phyloP scores from a whole-genome alignment of 495 filamentous ascomycete species.

The Tuber magnatum region DNA sequence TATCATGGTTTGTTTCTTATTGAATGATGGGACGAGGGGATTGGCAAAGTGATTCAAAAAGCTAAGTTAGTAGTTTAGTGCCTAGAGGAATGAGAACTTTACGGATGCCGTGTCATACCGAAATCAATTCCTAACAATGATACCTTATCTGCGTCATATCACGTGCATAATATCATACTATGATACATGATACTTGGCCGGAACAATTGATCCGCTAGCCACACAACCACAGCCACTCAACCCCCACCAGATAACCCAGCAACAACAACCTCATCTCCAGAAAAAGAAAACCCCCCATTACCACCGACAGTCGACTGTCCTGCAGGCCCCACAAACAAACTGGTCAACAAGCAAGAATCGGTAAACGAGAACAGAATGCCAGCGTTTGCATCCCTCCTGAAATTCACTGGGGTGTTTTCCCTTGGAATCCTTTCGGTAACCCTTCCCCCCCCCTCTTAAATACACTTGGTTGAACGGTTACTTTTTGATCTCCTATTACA shows the following conservation, averaged over 20 bases:
- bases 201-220: background rate
- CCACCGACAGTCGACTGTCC: background rate
- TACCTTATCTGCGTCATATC: background rate
- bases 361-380: conserved; percentile 15
- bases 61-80: no score
- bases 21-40: no score
- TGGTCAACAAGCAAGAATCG: background rate
- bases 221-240: background rate
- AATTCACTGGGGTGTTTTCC: conserved; percentile 64
- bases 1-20: no score
- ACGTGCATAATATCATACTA: no score
- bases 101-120: background rate
- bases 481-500: no score
- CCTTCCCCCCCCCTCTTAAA: conserved; percentile 14
- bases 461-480: no score
- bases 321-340: background rate
- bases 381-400: conserved; percentile 41
- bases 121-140: no score
- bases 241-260: background rate
- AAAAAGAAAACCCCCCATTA: background rate
- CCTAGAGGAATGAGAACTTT: background rate
- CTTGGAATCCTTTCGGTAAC: conserved; percentile 64
- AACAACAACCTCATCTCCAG: background rate
- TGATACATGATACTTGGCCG: no score
- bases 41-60: no score